Evolutionary conservation across 2,329 filamentous ascomycete genomes (phyloP).

Genomic region (Mycosphaerella sp.): DNA sequence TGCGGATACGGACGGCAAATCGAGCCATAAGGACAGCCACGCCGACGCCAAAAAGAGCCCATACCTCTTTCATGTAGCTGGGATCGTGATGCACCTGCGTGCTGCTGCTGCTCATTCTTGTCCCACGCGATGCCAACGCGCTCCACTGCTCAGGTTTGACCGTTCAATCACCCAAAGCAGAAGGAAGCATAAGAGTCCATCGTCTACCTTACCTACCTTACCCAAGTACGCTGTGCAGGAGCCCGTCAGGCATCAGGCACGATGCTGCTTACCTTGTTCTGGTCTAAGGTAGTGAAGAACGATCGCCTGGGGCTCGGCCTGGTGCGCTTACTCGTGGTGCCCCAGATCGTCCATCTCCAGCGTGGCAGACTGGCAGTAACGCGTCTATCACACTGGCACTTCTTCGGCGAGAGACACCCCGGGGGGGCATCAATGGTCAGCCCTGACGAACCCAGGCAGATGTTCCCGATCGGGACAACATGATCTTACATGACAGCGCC

Average conservation of each 20-base stretch:
- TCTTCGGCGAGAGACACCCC: not conserved
- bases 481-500: not conserved
- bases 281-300: not conserved
- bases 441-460: constrained; percentile 2
- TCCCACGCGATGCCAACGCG: constrained; percentile 2
- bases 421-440: not conserved
- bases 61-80: constrained; percentile 21
- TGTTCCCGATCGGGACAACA: not conserved
- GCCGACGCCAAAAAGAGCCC: constrained; percentile 31
- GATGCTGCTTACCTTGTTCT: constrained; percentile 1
- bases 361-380: not conserved
- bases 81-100: constrained; percentile 23
- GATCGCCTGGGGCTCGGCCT: constrained; percentile 1
- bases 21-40: constrained; percentile 31
- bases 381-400: not conserved
- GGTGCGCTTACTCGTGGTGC: not conserved
- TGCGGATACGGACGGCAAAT: constrained; percentile 35
- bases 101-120: constrained; percentile 17
- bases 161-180: not conserved
- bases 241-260: not conserved
- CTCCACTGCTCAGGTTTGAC: not conserved
- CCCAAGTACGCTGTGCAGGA: not conserved
- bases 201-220: not conserved
- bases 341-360: not conserved
- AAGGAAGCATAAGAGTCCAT: not conserved